phyloP scores from a whole-genome alignment of 2,329 filamentous ascomycete species.

The Penicillium glabrum region DNA sequence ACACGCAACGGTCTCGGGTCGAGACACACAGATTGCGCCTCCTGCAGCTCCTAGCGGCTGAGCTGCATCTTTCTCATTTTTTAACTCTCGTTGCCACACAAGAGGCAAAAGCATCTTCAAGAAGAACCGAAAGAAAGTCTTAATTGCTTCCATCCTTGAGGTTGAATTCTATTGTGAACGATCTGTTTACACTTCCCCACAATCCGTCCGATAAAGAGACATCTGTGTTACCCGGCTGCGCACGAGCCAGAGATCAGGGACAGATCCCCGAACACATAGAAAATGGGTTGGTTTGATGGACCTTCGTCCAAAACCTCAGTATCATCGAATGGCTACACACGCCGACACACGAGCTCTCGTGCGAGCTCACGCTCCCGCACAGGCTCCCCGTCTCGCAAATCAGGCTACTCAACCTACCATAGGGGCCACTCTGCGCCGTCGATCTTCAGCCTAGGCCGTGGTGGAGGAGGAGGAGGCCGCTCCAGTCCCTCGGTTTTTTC shows the following conservation, averaged over 20 bases:
- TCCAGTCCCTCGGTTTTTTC: slow-evolving; percentile 52
- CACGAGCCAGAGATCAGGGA: neutral
- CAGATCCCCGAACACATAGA: neutral
- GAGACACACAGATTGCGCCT: slow-evolving; percentile 18
- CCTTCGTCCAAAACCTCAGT: slow-evolving; percentile 26
- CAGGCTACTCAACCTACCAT: slow-evolving; percentile 39
- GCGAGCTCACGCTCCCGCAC: slow-evolving; percentile 9
- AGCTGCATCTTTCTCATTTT: slow-evolving; percentile 20
- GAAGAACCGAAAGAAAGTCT: neutral
- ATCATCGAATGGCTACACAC: slow-evolving; percentile 30
- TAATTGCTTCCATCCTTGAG: neutral
- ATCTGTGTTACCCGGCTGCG: neutral
- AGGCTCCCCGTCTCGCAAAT: slow-evolving; percentile 38
- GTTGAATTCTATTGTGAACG: neutral
- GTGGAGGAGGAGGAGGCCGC: slow-evolving; percentile 28
- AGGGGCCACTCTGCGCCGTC: slow-evolving; percentile 44
- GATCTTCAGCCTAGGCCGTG: slow-evolving; percentile 45
- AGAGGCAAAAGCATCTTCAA: slow-evolving; percentile 5
- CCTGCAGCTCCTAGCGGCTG: slow-evolving; percentile 24
- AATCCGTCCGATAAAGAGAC: neutral
- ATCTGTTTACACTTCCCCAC: neutral
- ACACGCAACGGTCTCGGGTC: slow-evolving; percentile 10
- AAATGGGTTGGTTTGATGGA: slow-evolving; percentile 51
- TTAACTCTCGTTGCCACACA: slow-evolving; percentile 19
- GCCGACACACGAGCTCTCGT: slow-evolving; percentile 36